Percentiles rank a stretch among this genome's conserved stretches.
Conservation (phyloP, 306 rosid species). For the Dalbergia cultrata region DNA sequence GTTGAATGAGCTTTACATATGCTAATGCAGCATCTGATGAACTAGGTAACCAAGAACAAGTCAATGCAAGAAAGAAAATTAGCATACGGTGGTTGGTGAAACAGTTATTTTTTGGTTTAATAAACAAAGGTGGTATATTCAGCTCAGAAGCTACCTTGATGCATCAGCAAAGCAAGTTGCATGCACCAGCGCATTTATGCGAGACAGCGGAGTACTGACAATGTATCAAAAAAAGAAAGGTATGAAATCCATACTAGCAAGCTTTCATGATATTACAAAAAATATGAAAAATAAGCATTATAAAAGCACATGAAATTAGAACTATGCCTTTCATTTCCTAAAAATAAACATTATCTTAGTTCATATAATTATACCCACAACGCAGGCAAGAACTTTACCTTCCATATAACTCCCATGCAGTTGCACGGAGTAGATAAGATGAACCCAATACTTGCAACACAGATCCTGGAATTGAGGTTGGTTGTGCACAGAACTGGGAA, state of each 20-base stretch:
- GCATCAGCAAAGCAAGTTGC: constrained; percentile 96
- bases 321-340: constrained; percentile 16
- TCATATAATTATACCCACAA: constrained; percentile 24
- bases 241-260: constrained; percentile 29
- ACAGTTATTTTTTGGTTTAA: neutral
- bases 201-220: constrained; percentile 80
- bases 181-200: constrained; percentile 82
- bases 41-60: constrained; percentile 61
- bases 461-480: constrained; percentile 91
- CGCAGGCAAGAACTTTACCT: constrained; percentile 63
- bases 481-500: constrained; percentile 82
- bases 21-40: constrained; percentile 91
- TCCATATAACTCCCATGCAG: constrained; percentile 94
- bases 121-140: constrained; percentile 38
- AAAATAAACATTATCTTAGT: constrained; percentile 10
- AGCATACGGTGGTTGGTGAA: neutral
- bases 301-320: constrained; percentile 37
- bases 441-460: constrained; percentile 90
- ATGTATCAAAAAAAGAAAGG: constrained; percentile 18
- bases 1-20: constrained; percentile 93
- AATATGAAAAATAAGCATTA: constrained; percentile 29
- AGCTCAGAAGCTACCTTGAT: constrained; percentile 72
- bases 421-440: constrained; percentile 85
- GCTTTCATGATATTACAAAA: constrained; percentile 33
- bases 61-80: constrained; percentile 21